Percentiles rank a stretch among this genome's conserved stretches.
Evolutionary conservation across 805 yeast genomes (phyloP).

Genomic region (Wickerhamomyces chaumierensis): DNA sequence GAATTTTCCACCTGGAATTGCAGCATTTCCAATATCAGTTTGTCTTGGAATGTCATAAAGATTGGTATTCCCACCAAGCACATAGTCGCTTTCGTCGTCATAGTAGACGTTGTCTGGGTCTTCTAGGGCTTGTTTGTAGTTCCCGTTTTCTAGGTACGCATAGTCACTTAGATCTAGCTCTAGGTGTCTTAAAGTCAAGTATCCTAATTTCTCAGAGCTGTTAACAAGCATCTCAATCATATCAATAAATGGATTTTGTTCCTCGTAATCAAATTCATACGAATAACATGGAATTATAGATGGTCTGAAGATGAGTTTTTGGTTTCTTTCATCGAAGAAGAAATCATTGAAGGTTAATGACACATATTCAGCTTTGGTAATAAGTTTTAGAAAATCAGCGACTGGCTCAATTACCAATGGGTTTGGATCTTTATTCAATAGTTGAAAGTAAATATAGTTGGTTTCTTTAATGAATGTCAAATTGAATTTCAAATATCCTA

Average conservation of each 20-base stretch:
- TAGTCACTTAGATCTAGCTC: constrained; percentile 22
- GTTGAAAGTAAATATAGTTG: not conserved
- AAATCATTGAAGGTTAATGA: constrained; percentile 14
- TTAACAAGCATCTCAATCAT: constrained; percentile 7
- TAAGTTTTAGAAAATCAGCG: constrained; percentile 11
- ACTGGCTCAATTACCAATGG: not conserved
- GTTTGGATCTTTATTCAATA: not conserved
- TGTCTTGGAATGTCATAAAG: not conserved
- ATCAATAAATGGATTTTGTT: constrained; percentile 3
- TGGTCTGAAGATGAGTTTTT: constrained; percentile 15
- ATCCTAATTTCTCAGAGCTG: constrained; percentile 5
- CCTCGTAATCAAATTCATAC: constrained; percentile 15
- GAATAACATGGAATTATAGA: constrained; percentile 14
- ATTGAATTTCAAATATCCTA: not conserved
- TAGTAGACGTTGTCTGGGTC: not conserved
- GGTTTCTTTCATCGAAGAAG: constrained; percentile 9
- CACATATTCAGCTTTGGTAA: constrained; percentile 16
- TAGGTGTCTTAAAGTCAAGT: constrained; percentile 21
- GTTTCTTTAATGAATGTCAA: not conserved
- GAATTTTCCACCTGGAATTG: not conserved
- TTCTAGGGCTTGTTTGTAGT: constrained; percentile 8
- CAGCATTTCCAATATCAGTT: not conserved
- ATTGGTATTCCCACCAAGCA: not conserved
- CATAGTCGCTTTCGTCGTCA: not conserved
- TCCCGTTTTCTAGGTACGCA: constrained; percentile 17